These are phyloP conservation scores for Digitaria exilis DNA, from an alignment of 202 grass and related monocot species.

Conservation along the genomic window DNA sequence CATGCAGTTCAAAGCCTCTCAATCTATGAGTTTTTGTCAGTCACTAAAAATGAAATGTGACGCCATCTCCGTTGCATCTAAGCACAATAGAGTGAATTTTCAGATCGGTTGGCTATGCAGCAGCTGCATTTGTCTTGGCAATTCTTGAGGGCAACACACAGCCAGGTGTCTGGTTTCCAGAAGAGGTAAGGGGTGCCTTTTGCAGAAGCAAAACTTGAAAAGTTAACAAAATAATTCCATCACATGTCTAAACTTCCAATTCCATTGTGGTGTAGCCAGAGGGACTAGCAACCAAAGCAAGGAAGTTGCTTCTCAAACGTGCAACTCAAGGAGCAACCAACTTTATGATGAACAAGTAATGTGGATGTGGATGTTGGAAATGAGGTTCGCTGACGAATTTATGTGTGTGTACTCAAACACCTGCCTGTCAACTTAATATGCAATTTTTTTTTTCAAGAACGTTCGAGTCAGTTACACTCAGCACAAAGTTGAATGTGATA, in stretches of 20 bases:
- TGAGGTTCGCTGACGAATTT: constrained; percentile 71
- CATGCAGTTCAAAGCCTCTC: background rate
- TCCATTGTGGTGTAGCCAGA: constrained; percentile 62
- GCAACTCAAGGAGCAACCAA: constrained; percentile 69
- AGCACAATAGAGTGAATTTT: background rate
- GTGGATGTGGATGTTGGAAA: constrained; percentile 73
- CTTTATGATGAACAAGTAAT: constrained; percentile 81
- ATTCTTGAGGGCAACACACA: constrained; percentile 71
- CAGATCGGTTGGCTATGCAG: constrained; percentile 55
- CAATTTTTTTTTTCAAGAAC: background rate
- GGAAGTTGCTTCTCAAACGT: constrained; percentile 76
- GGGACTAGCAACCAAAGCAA: constrained; percentile 76
- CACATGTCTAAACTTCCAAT: background rate
- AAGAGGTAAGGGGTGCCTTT: constrained; percentile 4
- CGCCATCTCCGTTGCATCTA: background rate
- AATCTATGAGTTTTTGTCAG: background rate
- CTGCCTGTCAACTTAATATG: background rate
- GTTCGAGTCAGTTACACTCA: background rate
- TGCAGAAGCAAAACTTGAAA: background rate
- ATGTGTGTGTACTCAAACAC: constrained; percentile 36
- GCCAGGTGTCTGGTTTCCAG: constrained; percentile 70
- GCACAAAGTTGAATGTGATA: background rate
- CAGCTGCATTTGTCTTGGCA: constrained; percentile 47
- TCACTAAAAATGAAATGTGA: background rate
- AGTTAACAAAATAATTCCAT: background rate